Conservation (phyloP, 345 rosid species). For the Arabis alpina region DNA sequence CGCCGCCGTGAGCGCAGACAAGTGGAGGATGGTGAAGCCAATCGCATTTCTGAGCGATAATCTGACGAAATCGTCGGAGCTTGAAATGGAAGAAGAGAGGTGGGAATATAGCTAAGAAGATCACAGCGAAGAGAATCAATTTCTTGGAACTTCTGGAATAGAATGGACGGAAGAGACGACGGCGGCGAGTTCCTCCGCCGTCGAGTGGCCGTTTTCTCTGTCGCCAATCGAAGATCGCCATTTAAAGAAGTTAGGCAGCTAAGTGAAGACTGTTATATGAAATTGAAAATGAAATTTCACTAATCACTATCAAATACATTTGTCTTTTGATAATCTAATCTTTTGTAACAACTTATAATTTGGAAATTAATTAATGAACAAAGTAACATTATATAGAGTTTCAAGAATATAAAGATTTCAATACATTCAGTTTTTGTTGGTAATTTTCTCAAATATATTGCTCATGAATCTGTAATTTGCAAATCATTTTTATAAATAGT, state of each 20-base stretch:
- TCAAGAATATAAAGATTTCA: no score
- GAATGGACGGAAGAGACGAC: slow-evolving; percentile 34
- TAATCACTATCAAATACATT: slow-evolving; percentile 2
- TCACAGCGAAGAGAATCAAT: slow-evolving; percentile 56
- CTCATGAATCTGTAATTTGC: not conserved
- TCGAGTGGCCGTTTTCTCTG: slow-evolving; percentile 40
- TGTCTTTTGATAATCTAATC: not conserved
- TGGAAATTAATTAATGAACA: slow-evolving; percentile 3
- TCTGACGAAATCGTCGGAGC: slow-evolving; percentile 75
- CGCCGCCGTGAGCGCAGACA: slow-evolving; percentile 99
- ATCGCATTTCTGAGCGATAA: slow-evolving; percentile 55
- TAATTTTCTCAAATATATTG: not conserved
- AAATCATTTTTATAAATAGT: not conserved
- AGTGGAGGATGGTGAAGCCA: slow-evolving; percentile 90
- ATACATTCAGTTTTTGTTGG: not conserved
- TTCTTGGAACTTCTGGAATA: slow-evolving; percentile 52
- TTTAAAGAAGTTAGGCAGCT: not conserved
- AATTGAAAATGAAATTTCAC: not conserved
- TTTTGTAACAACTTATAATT: not conserved
- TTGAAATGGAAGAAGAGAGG: slow-evolving; percentile 86
- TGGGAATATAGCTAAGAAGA: slow-evolving; percentile 70
- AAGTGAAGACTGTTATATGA: slow-evolving; percentile 1
- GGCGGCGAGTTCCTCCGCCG: slow-evolving; percentile 42
- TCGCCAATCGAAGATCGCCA: slow-evolving; percentile 44
- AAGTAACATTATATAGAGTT: not conserved